phyloP scores from a whole-genome alignment of 139 green algal species.

The Zygnema cylindricum region DNA sequence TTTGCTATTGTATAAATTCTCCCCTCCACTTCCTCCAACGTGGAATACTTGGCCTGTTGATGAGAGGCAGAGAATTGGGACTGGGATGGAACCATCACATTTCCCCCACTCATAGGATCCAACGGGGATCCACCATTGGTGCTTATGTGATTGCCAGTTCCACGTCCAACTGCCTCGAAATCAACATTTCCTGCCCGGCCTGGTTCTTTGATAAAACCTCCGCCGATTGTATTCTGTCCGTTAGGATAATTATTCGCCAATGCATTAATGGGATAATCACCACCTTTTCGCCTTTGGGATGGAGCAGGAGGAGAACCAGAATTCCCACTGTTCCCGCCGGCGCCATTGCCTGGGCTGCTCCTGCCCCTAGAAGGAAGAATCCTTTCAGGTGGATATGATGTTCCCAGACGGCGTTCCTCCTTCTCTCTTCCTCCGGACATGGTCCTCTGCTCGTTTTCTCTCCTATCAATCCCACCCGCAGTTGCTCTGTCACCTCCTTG shows the following conservation, averaged over 20 bases:
- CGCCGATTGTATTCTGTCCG: not conserved
- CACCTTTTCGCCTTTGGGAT: not conserved
- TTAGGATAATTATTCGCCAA: not conserved
- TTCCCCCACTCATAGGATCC: not conserved
- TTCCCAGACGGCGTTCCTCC: not conserved
- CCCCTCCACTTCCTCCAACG: conserved; percentile 81
- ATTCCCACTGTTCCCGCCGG: not conserved
- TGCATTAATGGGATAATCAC: not conserved
- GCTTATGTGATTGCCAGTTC: not conserved
- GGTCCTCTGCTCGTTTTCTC: not conserved
- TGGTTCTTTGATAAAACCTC: not conserved
- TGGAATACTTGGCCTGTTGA: conserved; percentile 63
- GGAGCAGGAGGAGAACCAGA: not conserved
- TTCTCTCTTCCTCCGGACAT: not conserved
- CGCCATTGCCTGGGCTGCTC: not conserved
- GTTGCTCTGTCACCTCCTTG: not conserved
- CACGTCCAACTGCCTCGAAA: not conserved
- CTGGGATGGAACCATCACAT: not conserved
- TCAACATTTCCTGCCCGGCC: not conserved
- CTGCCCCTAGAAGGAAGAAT: not conserved
- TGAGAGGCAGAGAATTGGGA: conserved; percentile 6
- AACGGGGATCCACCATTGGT: not conserved
- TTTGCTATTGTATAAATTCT: conserved; percentile 87
- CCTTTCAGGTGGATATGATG: conserved; percentile 21
- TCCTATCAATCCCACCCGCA: not conserved